Evolutionary conservation across 2,329 filamentous ascomycete species (phyloP).

Genomic region (Fusarium sp.): DNA sequence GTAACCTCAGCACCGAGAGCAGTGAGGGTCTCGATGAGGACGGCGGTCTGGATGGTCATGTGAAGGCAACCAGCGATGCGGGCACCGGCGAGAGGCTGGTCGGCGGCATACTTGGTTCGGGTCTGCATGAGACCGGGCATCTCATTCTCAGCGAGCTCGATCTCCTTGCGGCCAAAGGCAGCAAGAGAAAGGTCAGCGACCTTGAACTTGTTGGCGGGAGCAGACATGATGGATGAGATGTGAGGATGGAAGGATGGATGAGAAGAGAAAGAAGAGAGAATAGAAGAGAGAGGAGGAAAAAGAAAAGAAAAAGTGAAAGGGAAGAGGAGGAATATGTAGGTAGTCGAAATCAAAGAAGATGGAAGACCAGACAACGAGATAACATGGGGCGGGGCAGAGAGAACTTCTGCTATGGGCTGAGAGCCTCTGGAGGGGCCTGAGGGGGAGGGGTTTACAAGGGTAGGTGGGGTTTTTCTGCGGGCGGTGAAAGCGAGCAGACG

Average conservation of each 20-base stretch:
- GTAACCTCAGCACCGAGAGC: constrained; percentile 97
- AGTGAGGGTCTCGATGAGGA: constrained; percentile 97
- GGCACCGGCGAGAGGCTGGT: constrained; percentile 94
- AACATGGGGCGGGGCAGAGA: constrained; percentile 44
- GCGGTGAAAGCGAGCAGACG: constrained; percentile 41
- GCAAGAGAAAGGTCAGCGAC: constrained; percentile 98
- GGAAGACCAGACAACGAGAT: constrained; percentile 36
- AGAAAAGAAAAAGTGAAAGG: constrained; percentile 31
- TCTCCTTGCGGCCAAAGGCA: constrained; percentile 98
- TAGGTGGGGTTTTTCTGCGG: constrained; percentile 37
- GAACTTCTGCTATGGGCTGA: constrained; percentile 26
- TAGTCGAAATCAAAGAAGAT: constrained; percentile 31
- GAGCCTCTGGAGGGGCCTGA: constrained; percentile 28
- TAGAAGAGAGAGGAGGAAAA: constrained; percentile 34
- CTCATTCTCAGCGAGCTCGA: constrained; percentile 95
- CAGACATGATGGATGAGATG: constrained; percentile 65
- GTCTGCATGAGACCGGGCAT: constrained; percentile 99
- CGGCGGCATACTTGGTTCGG: constrained; percentile 87
- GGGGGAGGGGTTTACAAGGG: constrained; percentile 38
- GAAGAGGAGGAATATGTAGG: constrained; percentile 42
- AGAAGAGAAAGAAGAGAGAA: constrained; percentile 44
- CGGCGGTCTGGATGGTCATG: constrained; percentile 99
- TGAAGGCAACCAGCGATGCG: constrained; percentile 98
- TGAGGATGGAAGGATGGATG: constrained; percentile 41
- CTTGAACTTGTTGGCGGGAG: constrained; percentile 95